These are phyloP conservation scores for Udeniomyces megalosporus DNA, from an alignment of 768 basidiomycete species.

Conservation along the genomic window DNA sequence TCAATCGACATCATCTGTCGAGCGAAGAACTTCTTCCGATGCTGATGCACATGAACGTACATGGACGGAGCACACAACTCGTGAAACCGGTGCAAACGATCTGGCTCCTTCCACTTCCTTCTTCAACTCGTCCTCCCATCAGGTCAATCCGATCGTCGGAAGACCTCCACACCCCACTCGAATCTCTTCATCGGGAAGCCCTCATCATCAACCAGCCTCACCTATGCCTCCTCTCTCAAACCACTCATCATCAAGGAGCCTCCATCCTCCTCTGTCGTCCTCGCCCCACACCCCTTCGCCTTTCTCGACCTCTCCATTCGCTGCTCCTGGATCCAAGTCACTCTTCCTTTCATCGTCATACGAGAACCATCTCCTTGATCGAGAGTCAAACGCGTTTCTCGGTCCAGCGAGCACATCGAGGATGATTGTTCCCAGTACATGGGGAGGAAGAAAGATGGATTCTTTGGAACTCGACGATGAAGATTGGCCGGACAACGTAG, in stretches of 20 bases:
- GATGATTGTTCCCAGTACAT: neutral
- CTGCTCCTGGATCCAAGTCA: conserved; percentile 47
- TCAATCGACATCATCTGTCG: no score
- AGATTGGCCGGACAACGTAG: neutral
- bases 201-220: no score
- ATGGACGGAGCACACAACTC: no score
- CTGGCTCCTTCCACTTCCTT: no score
- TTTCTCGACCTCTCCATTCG: conserved; percentile 49
- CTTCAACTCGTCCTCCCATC: no score
- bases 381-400: neutral
- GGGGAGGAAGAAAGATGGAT: neutral
- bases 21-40: no score
- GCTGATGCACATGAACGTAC: no score
- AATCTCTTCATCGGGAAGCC: no score
- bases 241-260: neutral
- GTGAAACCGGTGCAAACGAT: no score
- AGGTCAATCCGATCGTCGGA: no score
- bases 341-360: conserved; percentile 35
- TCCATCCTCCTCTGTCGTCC: conserved; percentile 3
- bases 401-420: neutral
- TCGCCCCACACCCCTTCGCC: neutral
- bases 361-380: conserved; percentile 15
- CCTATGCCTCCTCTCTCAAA: neutral
- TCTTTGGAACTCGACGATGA: neutral
- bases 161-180: no score